Evolutionary conservation across 306 rosid genomes (phyloP).

Genomic region (Cercis canadensis): DNA sequence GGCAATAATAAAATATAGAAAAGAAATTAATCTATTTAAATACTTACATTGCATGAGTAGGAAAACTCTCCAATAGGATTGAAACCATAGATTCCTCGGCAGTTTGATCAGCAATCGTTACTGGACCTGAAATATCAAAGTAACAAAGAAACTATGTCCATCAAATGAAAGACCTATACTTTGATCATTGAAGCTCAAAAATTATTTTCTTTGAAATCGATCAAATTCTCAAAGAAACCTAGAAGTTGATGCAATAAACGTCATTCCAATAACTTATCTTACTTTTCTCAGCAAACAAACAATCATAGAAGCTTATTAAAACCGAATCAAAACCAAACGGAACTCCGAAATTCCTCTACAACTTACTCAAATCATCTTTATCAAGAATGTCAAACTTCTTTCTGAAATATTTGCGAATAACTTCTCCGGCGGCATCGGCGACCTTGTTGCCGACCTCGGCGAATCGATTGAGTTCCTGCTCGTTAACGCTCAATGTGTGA

Average conservation of each 20-base stretch:
- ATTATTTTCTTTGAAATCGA: not conserved
- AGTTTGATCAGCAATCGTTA: constrained; percentile 84
- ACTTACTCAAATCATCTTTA: constrained; percentile 72
- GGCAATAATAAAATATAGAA: not conserved
- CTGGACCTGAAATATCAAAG: constrained; percentile 70
- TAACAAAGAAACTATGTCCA: not conserved
- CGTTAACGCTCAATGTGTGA: constrained; percentile 7
- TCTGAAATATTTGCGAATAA: constrained; percentile 76
- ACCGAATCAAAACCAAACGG: not conserved
- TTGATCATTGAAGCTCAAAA: too few relatives aligned
- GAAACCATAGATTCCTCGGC: constrained; percentile 95
- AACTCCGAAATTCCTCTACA: not conserved
- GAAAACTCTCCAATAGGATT: constrained; percentile 57
- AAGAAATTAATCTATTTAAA: not conserved
- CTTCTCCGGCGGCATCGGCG: constrained; percentile 90
- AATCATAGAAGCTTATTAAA: not conserved
- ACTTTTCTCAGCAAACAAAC: constrained; percentile 30
- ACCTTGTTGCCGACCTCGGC: constrained; percentile 60
- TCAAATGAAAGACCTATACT: not conserved
- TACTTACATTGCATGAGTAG: constrained; percentile 86
- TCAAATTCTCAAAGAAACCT: not conserved
- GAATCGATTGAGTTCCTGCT: constrained; percentile 53
- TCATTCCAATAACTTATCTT: not conserved
- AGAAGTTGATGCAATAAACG: not conserved
- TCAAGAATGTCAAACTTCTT: constrained; percentile 73